A percentile compares a stretch with the other conserved stretches of the same genome.
Conservation (phyloP, 768 basidiomycete genomes). For the Roridomyces roridus region DNA sequence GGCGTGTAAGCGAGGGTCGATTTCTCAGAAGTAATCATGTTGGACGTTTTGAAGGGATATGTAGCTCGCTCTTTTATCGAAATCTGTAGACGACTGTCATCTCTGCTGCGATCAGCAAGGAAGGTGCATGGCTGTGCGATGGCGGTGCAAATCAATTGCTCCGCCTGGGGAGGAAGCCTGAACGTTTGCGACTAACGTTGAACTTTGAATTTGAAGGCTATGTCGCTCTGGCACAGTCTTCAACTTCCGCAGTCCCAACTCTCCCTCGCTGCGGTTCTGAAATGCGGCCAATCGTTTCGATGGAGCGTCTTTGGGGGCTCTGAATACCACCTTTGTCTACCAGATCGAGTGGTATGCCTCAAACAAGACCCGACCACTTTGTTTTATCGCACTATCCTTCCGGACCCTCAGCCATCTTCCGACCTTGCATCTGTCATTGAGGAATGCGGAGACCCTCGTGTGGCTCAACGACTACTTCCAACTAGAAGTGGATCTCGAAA, state of each 20-base stretch:
- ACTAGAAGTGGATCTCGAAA: constrained; percentile 72
- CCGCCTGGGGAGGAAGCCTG: too few relatives aligned
- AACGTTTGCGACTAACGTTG: too few relatives aligned
- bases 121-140: too few relatives aligned
- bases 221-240: constrained; percentile 61
- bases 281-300: constrained; percentile 86
- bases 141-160: neutral
- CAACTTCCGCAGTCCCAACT: constrained; percentile 71
- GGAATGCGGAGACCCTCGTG: constrained; percentile 68
- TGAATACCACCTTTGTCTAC: constrained; percentile 83
- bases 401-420: constrained; percentile 46
- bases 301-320: constrained; percentile 60
- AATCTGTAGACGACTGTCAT: too few relatives aligned
- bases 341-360: constrained; percentile 84
- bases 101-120: too few relatives aligned
- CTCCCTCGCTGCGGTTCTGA: constrained; percentile 77
- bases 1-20: constrained; percentile 8
- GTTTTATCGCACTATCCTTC: constrained; percentile 76
- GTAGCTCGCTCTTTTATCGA: too few relatives aligned
- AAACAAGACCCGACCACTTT: constrained; percentile 72
- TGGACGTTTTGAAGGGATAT: neutral
- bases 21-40: constrained; percentile 9
- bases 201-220: too few relatives aligned
- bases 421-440: constrained; percentile 38
- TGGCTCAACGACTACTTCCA: constrained; percentile 93